Percentiles rank a stretch among this genome's conserved stretches.
Evolutionary conservation across 2,329 filamentous ascomycete species (phyloP).

Genomic region (Claviceps sp.): DNA sequence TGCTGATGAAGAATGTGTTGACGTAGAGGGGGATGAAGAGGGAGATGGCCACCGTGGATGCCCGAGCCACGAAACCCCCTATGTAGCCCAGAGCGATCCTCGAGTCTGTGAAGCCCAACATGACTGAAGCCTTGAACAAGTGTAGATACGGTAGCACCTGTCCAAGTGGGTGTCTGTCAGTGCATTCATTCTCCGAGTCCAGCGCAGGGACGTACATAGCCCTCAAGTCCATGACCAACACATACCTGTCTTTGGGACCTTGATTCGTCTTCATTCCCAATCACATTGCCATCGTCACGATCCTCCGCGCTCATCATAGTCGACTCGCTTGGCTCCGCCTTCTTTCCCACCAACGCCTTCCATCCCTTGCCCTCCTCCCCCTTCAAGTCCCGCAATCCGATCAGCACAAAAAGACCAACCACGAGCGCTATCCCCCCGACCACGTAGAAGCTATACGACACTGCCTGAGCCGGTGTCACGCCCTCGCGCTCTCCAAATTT

Average conservation of each 20-base stretch:
- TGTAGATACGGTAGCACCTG: slow-evolving; percentile 40
- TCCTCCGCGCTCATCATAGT: slow-evolving; percentile 9
- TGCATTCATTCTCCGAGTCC: not conserved
- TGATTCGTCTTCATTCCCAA: not conserved
- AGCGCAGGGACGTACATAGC: not conserved
- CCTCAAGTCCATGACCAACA: not conserved
- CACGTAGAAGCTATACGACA: slow-evolving; percentile 77
- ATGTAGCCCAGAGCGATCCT: slow-evolving; percentile 80
- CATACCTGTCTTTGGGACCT: slow-evolving; percentile 15
- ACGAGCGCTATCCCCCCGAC: slow-evolving; percentile 60
- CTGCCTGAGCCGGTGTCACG: slow-evolving; percentile 58
- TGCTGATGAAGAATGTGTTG: slow-evolving; percentile 76
- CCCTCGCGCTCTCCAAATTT: slow-evolving; percentile 58
- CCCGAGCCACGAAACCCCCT: slow-evolving; percentile 86
- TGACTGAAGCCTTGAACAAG: slow-evolving; percentile 48
- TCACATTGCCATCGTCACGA: not conserved
- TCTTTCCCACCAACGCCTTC: slow-evolving; percentile 38
- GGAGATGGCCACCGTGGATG: slow-evolving; percentile 88
- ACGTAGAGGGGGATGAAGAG: slow-evolving; percentile 89
- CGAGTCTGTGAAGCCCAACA: slow-evolving; percentile 60
- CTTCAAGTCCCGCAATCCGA: slow-evolving; percentile 55
- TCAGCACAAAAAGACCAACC: slow-evolving; percentile 61
- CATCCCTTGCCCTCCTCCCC: slow-evolving; percentile 72
- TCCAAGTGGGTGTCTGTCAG: slow-evolving; percentile 5
- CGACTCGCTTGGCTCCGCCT: slow-evolving; percentile 15